Percentiles rank a stretch among this genome's conserved stretches.
Evolutionary conservation across 140 eudicot genomes (phyloP).

Genomic region (Bidens hawaiensis): DNA sequence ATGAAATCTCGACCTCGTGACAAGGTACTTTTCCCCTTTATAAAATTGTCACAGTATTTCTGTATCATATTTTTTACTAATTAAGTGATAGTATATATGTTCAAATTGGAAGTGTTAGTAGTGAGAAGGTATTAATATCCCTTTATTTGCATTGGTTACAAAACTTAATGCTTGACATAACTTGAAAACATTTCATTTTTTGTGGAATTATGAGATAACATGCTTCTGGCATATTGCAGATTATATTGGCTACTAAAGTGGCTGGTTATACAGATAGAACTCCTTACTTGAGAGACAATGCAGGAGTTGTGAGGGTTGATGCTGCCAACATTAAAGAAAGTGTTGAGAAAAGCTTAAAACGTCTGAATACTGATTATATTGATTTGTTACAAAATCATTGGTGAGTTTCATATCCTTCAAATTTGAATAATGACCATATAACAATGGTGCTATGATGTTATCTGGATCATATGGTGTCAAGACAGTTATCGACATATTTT

Average conservation of each 20-base stretch:
- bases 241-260: constrained; percentile 86
- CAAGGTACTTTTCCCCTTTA: constrained; percentile 46
- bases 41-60: background rate
- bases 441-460: no score
- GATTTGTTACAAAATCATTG: constrained; percentile 95
- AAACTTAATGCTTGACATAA: no score
- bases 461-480: no score
- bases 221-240: constrained; percentile 27
- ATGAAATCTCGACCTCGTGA: constrained; percentile 88
- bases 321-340: constrained; percentile 89
- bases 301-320: constrained; percentile 67
- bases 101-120: no score
- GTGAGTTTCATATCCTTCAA: constrained; percentile 34
- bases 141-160: no score
- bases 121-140: no score
- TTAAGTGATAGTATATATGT: background rate
- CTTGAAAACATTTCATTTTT: background rate
- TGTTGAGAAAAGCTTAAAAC: constrained; percentile 87
- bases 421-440: background rate
- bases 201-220: no score
- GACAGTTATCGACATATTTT: no score
- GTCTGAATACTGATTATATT: constrained; percentile 83
- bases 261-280: constrained; percentile 72
- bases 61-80: constrained; percentile 1
- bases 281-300: constrained; percentile 60